A percentile compares a stretch with the other conserved stretches of the same genome.
These are phyloP conservation scores for Ceratobasidium sp. DNA, from an alignment of 1,284 basidiomycete genomes.

Conservation along the genomic window DNA sequence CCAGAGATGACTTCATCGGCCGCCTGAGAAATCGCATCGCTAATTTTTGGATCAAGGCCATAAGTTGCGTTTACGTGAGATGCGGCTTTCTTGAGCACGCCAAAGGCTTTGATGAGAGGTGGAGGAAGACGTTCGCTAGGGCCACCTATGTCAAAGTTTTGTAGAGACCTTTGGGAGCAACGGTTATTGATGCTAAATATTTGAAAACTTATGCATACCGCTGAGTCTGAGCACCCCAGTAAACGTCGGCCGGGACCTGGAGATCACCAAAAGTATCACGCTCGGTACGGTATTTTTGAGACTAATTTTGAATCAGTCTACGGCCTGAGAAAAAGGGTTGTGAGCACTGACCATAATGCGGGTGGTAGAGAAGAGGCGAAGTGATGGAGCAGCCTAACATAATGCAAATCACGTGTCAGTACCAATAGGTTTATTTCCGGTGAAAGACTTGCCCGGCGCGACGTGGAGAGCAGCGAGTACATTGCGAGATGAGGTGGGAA, in stretches of 20 bases:
- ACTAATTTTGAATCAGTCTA: no score
- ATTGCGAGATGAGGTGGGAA: conserved; percentile 2
- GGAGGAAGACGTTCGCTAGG: conserved; percentile 92
- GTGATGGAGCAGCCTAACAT: conserved; percentile 40
- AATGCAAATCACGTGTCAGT: conserved; percentile 27
- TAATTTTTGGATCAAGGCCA: conserved; percentile 92
- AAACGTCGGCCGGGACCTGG: conserved; percentile 92
- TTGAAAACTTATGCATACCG: conserved; percentile 65
- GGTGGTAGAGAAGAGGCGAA: conserved; percentile 42
- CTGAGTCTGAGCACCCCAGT: conserved; percentile 99
- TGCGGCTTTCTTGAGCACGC: conserved; percentile 98
- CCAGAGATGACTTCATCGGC: conserved; percentile 99
- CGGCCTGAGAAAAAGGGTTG: no score
- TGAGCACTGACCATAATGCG: conserved; percentile 43
- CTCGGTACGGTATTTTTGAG: conserved; percentile 78
- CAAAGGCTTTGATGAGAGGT: conserved; percentile 97
- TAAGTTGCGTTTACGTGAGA: conserved; percentile 92
- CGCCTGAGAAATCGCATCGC: conserved; percentile 91
- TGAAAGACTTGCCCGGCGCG: conserved; percentile 19
- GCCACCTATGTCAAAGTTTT: conserved; percentile 99
- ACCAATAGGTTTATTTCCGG: background rate
- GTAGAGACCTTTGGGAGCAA: conserved; percentile 80
- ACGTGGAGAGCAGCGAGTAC: conserved; percentile 35
- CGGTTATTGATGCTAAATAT: background rate
- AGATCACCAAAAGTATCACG: conserved; percentile 94